Base-by-base conservation (phyloP, 2,329 filamentous ascomycete genomes). In the Akanthomyces dipterigenus region DNA sequence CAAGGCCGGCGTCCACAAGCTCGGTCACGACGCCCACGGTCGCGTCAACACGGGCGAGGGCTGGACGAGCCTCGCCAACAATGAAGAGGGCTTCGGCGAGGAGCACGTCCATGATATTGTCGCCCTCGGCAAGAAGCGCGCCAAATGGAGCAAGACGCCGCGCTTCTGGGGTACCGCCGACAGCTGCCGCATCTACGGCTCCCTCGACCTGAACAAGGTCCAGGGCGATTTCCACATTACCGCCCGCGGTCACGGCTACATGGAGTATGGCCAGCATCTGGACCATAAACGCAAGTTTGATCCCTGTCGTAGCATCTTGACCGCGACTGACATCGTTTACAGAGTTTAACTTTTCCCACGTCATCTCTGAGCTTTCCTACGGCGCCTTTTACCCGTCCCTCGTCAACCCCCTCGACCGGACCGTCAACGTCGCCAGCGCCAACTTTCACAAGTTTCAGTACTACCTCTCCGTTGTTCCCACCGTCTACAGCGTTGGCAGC, bases 161-260 rank as follows among this genome's bases (percentile, higher is more conserved):
- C 81, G 78, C 63, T 70, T 95, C 20, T 81, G 81, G 71, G 77
- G 78, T 4, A 67, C 70, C 24, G 75, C 81, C 18, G 90, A 96
- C 73, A 89, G 89, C 64, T 99, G 95, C 74, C 86, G 95, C 53
- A 86, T 99, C 65, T 99, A 86, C 73, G 95, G 95, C 38, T 96
- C 86, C 69, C 75, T 99, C 73, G 89, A 96, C 67, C 83, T 96
- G 67, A 99, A 99, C 76, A 96, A 96, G 77, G 95, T 99, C 49
- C 93, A 97, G 76, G 95, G 93, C 4, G 93, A 99, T 74, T 98
- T 99, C 72, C 95, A 99, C 73, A 95, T 99, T 70, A 99, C 95
- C 1, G 95, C 95, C 3, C 80, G 92, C 64, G 95, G 95, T 0
- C 93, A 98, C 74, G 95, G 95, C n/a, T 99, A 99, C 75, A 84